A percentile compares a stretch with the other conserved stretches of the same genome.
Conservation (phyloP, 2,329 filamentous ascomycete species). For the Aspergillus neoniger region DNA sequence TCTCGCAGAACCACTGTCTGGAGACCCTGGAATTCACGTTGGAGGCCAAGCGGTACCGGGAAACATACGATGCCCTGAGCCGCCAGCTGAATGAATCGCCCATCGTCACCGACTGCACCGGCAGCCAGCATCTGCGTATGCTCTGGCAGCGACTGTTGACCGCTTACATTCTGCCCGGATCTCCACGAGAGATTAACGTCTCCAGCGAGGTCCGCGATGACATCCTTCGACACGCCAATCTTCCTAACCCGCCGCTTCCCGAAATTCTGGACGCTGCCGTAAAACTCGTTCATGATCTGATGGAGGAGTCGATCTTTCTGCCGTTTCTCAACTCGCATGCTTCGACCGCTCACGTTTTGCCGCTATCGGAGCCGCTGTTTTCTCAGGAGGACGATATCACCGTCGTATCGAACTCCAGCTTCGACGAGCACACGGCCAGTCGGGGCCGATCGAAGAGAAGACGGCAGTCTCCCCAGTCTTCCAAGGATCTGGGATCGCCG, state of each 20-base stretch:
- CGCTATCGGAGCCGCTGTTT: constrained; percentile 47
- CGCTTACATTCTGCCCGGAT: constrained; percentile 84
- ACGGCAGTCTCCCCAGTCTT: constrained; percentile 36
- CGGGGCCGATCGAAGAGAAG: constrained; percentile 29
- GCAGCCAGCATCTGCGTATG: constrained; percentile 70
- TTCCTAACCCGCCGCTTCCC: constrained; percentile 68
- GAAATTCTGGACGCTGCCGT: constrained; percentile 78
- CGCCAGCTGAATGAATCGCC: constrained; percentile 51
- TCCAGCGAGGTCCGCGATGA: constrained; percentile 81
- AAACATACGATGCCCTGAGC: constrained; percentile 63
- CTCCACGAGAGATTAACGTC: constrained; percentile 86
- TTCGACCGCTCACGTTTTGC: constrained; percentile 50
- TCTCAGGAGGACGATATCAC: constrained; percentile 40
- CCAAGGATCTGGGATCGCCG: constrained; percentile 33
- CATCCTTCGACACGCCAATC: constrained; percentile 65
- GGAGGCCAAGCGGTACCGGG: constrained; percentile 83
- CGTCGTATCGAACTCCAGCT: constrained; percentile 31
- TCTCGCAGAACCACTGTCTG: constrained; percentile 95
- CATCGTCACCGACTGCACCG: constrained; percentile 54
- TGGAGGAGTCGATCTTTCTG: constrained; percentile 94
- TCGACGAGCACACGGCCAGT: constrained; percentile 35
- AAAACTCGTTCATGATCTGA: constrained; percentile 86
- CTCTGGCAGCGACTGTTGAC: constrained; percentile 87
- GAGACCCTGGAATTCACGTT: constrained; percentile 97
- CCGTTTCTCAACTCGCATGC: constrained; percentile 78